phyloP scores from a whole-genome alignment of 352 stramenopile genomes.

The Pythium scleroteichum region DNA sequence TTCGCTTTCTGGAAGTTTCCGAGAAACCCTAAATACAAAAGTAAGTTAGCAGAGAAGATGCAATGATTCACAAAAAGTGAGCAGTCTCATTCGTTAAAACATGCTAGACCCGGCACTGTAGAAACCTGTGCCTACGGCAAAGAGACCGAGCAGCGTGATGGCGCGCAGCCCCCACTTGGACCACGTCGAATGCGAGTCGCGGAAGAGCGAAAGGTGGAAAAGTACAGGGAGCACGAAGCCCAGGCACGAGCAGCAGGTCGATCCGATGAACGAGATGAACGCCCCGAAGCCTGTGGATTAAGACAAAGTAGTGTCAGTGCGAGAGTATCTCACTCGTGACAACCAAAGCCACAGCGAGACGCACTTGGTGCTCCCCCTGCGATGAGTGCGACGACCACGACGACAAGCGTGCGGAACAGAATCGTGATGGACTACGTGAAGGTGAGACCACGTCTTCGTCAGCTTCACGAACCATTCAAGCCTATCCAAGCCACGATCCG shows the following conservation, averaged over 20 bases:
- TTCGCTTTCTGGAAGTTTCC: no score
- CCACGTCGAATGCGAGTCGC: constrained; percentile 8
- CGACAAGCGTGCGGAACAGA: constrained; percentile 42
- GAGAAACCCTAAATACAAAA: no score
- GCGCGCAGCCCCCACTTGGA: constrained; percentile 8
- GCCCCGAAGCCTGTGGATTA: constrained; percentile 61
- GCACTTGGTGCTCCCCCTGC: constrained; percentile 30
- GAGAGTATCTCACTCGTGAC: not conserved
- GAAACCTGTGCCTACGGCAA: constrained; percentile 26
- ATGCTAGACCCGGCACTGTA: constrained; percentile 26
- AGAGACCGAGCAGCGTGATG: constrained; percentile 25
- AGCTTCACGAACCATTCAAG: no score
- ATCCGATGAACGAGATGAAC: constrained; percentile 77
- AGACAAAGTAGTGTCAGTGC: not conserved
- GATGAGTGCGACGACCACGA: constrained; percentile 34
- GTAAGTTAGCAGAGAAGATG: no score
- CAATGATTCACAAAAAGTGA: no score
- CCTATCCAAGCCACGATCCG: not conserved
- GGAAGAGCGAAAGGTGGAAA: constrained; percentile 64
- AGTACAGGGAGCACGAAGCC: constrained; percentile 74
- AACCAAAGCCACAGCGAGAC: not conserved
- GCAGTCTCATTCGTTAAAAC: no score
- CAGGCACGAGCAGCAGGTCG: constrained; percentile 72
- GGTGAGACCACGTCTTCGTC: not conserved
- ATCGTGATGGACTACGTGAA: constrained; percentile 18